Base-by-base conservation (phyloP, 495 filamentous ascomycete species). In the Tetracladium setigerum region DNA sequence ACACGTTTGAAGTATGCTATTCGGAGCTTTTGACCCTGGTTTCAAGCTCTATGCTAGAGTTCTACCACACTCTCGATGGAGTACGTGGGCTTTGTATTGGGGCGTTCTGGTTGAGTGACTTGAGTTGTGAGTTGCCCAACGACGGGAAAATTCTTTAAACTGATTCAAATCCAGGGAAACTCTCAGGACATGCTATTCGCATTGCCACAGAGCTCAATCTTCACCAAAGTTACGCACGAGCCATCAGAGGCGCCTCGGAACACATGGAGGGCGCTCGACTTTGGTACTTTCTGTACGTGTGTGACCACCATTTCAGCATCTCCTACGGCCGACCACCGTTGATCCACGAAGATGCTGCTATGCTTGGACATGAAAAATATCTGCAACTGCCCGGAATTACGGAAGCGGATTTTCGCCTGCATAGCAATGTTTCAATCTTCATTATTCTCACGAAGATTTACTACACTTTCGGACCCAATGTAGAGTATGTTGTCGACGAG, bases 401-500 rank as follows among this genome's bases (percentile, higher is more conserved):
- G 2, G 62, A 73, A 10, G 74, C 70, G 0, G 76, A 79, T 47
- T 68, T 70, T 49, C 66, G 76, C 33, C 62, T 79, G 7, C 53
- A 74, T 16, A 73, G 72, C 10, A 76, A 79, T 46, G 73, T 79
- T 22, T 70, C 72, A 2, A 49, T 79, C 13, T 77, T 79, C 57
- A 69, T 69, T 61, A 73, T 79, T 30, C 54, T 79, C 48, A 76
- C 72, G 16, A 67, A 74, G 47, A 73, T 77, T 17, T 77, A 76
- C 48, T 66, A 76, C 33, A 72, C 62, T 38, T 78, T 75, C 53
- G 74, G 76, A 30, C 71, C 70, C 27, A 76, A 79, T 44, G 67
- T 64, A 0, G 74, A 76, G 37, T 67, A 72, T 32, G 63, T 68
- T 8, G 51, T 77, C 47, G 70, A 63, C n/a, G 74, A 78, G 45